Conservation (phyloP, 805 yeast genomes). For the Candida manassasensis region DNA sequence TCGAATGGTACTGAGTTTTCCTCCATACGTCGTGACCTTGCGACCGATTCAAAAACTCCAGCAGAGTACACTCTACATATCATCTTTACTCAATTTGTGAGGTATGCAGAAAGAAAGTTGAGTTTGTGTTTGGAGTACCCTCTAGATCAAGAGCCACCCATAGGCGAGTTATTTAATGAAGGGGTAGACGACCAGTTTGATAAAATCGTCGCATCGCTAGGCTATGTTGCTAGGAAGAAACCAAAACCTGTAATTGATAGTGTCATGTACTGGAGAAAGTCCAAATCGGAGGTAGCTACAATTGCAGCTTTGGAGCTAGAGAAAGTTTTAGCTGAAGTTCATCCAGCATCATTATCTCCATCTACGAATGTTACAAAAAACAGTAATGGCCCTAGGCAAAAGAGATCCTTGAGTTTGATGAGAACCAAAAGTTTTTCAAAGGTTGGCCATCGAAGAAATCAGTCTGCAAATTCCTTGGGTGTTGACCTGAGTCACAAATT, state of each 20-base stretch:
- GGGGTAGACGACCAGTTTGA: constrained; percentile 88
- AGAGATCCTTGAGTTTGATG: constrained; percentile 37
- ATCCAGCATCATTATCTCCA: background rate
- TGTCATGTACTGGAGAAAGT: constrained; percentile 96
- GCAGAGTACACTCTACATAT: constrained; percentile 93
- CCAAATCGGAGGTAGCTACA: constrained; percentile 79
- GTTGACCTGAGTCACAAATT: background rate
- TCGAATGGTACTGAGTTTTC: constrained; percentile 31
- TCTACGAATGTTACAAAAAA: constrained; percentile 12
- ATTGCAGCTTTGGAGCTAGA: constrained; percentile 42
- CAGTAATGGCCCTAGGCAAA: constrained; percentile 17
- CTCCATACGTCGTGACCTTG: constrained; percentile 30
- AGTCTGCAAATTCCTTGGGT: constrained; percentile 31
- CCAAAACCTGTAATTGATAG: constrained; percentile 97
- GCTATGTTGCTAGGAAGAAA: constrained; percentile 82
- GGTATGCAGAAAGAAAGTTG: constrained; percentile 86
- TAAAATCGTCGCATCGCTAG: constrained; percentile 77
- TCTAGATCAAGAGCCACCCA: constrained; percentile 68
- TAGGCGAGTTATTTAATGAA: constrained; percentile 71
- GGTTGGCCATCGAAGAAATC: constrained; percentile 43
- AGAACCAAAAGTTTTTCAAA: constrained; percentile 36
- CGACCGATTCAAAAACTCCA: constrained; percentile 62
- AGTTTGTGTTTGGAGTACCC: constrained; percentile 66
- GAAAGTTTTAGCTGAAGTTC: constrained; percentile 25
- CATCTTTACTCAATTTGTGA: constrained; percentile 89